phyloP scores from a whole-genome alignment of 352 stramenopile species.

The Elongisporangium prolatum region DNA sequence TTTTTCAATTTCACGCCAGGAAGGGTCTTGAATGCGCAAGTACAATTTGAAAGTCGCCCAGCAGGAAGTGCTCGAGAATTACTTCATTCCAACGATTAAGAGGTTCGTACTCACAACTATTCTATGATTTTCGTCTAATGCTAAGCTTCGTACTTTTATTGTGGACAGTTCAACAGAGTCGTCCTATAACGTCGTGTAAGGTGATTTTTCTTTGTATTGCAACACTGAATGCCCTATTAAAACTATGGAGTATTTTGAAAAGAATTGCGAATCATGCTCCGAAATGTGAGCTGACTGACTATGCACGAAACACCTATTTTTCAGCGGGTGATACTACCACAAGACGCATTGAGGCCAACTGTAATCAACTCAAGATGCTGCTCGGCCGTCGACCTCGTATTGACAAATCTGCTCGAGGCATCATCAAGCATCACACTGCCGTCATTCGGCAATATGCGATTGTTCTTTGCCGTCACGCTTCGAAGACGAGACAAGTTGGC shows the following conservation, averaged over 20 bases:
- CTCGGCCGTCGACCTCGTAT: neutral
- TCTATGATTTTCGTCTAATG: too few relatives aligned
- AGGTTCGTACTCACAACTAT: too few relatives aligned
- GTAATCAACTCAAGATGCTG: neutral
- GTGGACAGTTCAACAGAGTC: neutral
- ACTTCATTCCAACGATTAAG: slow-evolving; percentile 6
- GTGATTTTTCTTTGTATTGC: slow-evolving; percentile 1
- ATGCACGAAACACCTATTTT: neutral
- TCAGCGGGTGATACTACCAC: neutral
- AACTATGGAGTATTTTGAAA: slow-evolving; percentile 8
- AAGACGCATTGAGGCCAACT: neutral
- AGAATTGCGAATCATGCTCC: slow-evolving; percentile 1
- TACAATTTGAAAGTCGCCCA: slow-evolving; percentile 12
- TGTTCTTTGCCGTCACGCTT: too few relatives aligned
- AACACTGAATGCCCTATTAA: too few relatives aligned
- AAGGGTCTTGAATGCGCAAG: neutral
- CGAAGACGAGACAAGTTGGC: too few relatives aligned
- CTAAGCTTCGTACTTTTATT: too few relatives aligned
- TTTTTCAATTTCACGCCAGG: slow-evolving; percentile 17
- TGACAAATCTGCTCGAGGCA: slow-evolving; percentile 4
- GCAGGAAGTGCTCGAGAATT: slow-evolving; percentile 1
- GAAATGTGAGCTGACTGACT: slow-evolving; percentile 3
- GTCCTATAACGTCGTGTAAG: neutral
- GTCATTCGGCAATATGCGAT: too few relatives aligned
- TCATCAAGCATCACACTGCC: too few relatives aligned